Evolutionary conservation across 805 yeast species (phyloP).

Genomic region (Pichia sporocuriosa): DNA sequence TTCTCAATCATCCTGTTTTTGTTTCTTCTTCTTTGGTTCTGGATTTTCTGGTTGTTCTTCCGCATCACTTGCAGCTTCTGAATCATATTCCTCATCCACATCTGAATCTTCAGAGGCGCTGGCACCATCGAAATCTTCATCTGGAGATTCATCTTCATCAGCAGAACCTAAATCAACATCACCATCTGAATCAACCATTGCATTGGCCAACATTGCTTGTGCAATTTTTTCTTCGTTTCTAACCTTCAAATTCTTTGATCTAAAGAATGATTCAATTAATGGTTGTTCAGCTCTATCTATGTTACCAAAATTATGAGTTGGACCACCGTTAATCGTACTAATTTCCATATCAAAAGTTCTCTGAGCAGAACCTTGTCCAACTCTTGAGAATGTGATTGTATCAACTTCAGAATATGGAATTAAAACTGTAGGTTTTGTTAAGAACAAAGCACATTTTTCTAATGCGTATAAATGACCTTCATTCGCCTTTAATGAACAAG

Average conservation of each 20-base stretch:
- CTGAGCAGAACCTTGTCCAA: conserved; percentile 73
- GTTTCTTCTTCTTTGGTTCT: conserved; percentile 16
- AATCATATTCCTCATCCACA: conserved; percentile 40
- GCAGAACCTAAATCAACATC: conserved; percentile 69
- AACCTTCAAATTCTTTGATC: conserved; percentile 69
- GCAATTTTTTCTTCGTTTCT: conserved; percentile 88
- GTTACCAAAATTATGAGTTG: conserved; percentile 78
- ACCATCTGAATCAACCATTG: conserved; percentile 51
- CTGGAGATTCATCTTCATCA: conserved; percentile 66
- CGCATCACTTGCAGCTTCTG: conserved; percentile 41
- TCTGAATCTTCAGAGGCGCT: conserved; percentile 7
- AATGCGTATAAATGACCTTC: conserved; percentile 93
- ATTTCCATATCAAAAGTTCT: conserved; percentile 92
- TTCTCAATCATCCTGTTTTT: conserved; percentile 8
- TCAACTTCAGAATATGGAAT: conserved; percentile 81
- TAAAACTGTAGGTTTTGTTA: conserved; percentile 89
- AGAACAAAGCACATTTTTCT: conserved; percentile 83
- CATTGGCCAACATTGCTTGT: conserved; percentile 71
- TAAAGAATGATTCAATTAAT: conserved; percentile 66
- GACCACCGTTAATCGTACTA: conserved; percentile 54
- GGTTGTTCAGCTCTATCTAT: conserved; percentile 87
- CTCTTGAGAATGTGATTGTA: conserved; percentile 76
- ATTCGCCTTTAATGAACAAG: conserved; percentile 89
- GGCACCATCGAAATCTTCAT: conserved; percentile 73
- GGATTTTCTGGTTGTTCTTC: conserved; percentile 21